These are phyloP conservation scores for Acanthamoeba sp. DNA, from an alignment of 208 protist species.

Conservation along the genomic window DNA sequence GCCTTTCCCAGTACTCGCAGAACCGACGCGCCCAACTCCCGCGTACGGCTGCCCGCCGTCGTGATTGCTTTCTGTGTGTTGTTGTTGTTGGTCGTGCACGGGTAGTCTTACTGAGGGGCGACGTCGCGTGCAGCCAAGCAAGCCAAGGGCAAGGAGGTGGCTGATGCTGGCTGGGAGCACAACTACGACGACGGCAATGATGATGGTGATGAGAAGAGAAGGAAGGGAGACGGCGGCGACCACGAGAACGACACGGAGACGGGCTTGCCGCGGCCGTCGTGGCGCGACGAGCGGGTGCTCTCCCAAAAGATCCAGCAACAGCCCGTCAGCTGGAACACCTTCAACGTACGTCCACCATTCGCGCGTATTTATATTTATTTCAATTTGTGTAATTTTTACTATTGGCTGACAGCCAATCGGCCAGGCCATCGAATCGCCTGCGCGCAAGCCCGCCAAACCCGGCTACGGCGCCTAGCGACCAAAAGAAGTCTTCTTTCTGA, in stretches of 20 bases:
- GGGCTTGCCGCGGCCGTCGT: background rate
- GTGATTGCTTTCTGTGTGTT: background rate
- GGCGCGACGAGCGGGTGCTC: background rate
- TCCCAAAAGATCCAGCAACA: conserved; percentile 25
- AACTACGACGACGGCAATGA: background rate
- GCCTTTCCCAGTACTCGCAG: conserved; percentile 17
- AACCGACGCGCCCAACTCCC: background rate
- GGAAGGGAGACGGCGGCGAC: background rate
- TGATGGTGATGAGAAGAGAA: too few relatives aligned
- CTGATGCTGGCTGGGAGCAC: too few relatives aligned
- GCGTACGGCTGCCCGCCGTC: background rate
- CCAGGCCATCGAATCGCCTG: conserved; percentile 12
- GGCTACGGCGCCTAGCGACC: background rate
- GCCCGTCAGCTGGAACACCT: conserved; percentile 39
- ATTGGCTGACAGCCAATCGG: background rate
- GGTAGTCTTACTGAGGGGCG: too few relatives aligned
- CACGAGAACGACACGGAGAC: conserved; percentile 37
- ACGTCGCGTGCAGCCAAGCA: background rate
- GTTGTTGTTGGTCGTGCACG: too few relatives aligned
- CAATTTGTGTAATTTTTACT: background rate
- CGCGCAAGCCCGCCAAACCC: conserved; percentile 1
- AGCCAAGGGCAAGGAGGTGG: too few relatives aligned
- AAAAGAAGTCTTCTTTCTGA: background rate
- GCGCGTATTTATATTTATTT: too few relatives aligned
- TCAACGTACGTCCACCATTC: background rate